Percentiles rank a stretch among this genome's conserved stretches.
Conservation (phyloP, 805 yeast genomes). For the Peterozyma xylosa region DNA sequence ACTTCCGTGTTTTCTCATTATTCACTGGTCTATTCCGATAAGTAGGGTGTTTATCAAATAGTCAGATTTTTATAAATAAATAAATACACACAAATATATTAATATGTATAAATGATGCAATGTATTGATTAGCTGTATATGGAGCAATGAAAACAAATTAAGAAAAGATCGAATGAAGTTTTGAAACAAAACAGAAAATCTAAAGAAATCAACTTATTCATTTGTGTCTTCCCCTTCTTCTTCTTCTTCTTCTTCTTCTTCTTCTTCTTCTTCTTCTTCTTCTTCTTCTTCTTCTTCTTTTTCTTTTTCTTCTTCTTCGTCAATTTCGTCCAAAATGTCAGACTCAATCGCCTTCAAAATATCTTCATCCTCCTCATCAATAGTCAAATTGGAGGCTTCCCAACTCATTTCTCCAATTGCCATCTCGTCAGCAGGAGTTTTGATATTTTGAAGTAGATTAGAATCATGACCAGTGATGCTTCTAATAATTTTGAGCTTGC, state of each 20-base stretch:
- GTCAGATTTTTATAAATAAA: too few species aligned
- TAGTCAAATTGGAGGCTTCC: constrained; percentile 10
- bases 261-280: constrained; percentile 9
- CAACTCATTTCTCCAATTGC: constrained; percentile 9
- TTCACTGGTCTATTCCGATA: too few species aligned
- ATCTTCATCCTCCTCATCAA: constrained; percentile 10
- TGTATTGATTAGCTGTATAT: too few species aligned
- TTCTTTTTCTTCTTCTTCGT: constrained; percentile 13
- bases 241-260: neutral
- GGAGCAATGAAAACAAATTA: too few species aligned
- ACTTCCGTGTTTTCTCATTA: too few species aligned
- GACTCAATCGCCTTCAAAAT: constrained; percentile 21
- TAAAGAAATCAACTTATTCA: too few species aligned
- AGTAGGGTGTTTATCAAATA: too few species aligned
- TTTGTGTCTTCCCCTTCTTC: neutral
- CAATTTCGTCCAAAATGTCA: constrained; percentile 19
- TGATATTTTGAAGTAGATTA: neutral
- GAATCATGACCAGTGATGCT: constrained; percentile 46
- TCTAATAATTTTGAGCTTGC: constrained; percentile 42
- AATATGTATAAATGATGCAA: too few species aligned
- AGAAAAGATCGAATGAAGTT: neutral
- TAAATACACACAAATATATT: too few species aligned
- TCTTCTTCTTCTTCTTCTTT: constrained; percentile 18
- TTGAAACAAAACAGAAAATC: neutral
- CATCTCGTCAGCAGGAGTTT: neutral